A percentile compares a stretch with the other conserved stretches of the same genome.
Evolutionary conservation across 2,329 filamentous ascomycete species (phyloP).

Genomic region (Alternaria sp.): DNA sequence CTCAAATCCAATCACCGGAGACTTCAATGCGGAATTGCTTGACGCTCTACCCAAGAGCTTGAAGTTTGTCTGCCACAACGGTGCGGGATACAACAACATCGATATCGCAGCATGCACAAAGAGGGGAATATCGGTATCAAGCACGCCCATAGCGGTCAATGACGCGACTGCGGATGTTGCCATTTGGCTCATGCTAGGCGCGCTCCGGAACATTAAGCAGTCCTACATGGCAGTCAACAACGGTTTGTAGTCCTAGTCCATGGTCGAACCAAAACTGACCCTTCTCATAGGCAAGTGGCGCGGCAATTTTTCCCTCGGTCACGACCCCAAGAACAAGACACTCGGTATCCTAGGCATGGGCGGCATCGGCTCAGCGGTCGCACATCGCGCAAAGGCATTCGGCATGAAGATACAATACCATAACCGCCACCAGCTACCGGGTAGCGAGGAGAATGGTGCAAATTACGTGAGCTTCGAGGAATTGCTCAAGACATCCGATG

Average conservation of each 20-base stretch:
- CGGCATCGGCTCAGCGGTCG: conserved; percentile 64
- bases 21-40: conserved; percentile 58
- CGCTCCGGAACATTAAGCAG: conserved; percentile 60
- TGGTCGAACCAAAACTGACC: conserved; percentile 16
- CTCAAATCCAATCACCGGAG: conserved; percentile 61
- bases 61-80: conserved; percentile 58
- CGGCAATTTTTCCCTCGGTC: conserved; percentile 59
- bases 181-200: conserved; percentile 62
- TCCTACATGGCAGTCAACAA: conserved; percentile 58
- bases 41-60: conserved; percentile 53
- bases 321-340: conserved; percentile 62
- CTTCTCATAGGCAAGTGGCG: conserved; percentile 52
- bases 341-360: conserved; percentile 69
- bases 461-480: conserved; percentile 66
- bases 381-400: conserved; percentile 60
- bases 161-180: conserved; percentile 62
- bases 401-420: conserved; percentile 68
- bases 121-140: conserved; percentile 56
- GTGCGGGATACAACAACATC: conserved; percentile 69
- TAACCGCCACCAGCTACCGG: conserved; percentile 58
- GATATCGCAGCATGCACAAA: conserved; percentile 63
- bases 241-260: conserved; percentile 40
- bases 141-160: conserved; percentile 60
- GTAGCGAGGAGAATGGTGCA: conserved; percentile 55
- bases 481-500: conserved; percentile 62